Base-by-base conservation (phyloP, 495 filamentous ascomycete species). In the Tuber calosporum region DNA sequence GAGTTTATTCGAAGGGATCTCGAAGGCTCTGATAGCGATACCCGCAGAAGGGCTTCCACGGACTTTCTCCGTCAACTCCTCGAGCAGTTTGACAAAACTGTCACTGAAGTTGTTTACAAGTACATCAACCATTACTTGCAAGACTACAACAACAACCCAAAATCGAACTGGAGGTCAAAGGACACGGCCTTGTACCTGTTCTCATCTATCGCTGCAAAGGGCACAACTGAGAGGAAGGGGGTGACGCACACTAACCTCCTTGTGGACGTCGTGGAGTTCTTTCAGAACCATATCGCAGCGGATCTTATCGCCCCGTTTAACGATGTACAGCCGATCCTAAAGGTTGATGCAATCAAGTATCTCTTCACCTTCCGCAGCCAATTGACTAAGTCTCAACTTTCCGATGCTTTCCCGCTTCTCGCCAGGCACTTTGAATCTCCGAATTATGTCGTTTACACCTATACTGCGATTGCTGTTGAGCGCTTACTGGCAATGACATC, bases 341-440 rank as follows among this genome's bases (percentile, higher is more conserved):
- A 97, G 84, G 95, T 98, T 34, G 95, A 97, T 83, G 93, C 94
- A 26, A 96, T 99, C 84, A 98, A 97, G 81, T 99, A 93, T 82
- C 86, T 98, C 34, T 96, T 98, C 83, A 90, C 88, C 67, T 99
- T 99, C 88, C 89, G 96, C 72, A 96, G 93, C 81, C 93, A 96
- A 79, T 81, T 90, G 75, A 91, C 92, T 42, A 91, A 92, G 83
- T 87, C 88, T 40, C 91, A 97, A 81, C 97, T 96, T 92, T 89
- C 90, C 69, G 88, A 88, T 71, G 93, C 93, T 4, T 92, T 99
- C 79, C 91, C 93, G 22, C 87, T 97, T 13, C 85, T 99, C 70
- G 93, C 97, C 41, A 90, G 96, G 77, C 94, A 97, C 77, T 85
- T 99, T 73, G 90, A 86, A 62, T 95, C 93, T 0, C 84, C 86